These are phyloP conservation scores for Eimeria tenella DNA, from an alignment of 169 alveolate species.

Conservation along the genomic window DNA sequence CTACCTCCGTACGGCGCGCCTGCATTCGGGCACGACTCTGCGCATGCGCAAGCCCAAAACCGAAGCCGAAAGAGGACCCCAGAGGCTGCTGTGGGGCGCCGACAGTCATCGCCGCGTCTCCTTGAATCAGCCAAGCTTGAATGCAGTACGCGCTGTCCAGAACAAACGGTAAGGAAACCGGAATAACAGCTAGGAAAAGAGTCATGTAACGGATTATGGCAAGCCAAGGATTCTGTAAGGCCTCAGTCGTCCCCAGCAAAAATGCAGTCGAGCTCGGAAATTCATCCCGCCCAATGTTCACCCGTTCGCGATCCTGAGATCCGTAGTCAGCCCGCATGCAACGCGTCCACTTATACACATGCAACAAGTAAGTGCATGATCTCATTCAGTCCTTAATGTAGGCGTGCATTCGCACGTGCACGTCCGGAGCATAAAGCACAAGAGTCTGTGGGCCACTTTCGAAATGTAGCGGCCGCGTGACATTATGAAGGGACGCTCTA, in stretches of 20 bases:
- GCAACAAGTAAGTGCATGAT: too few relatives aligned
- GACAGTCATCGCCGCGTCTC: slow-evolving; percentile 12
- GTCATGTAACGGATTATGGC: slow-evolving; percentile 50
- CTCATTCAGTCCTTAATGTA: too few relatives aligned
- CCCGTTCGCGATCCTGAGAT: neutral
- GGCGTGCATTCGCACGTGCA: too few relatives aligned
- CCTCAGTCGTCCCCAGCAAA: slow-evolving; percentile 55
- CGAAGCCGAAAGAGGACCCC: neutral
- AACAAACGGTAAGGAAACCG: slow-evolving; percentile 40
- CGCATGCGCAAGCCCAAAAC: neutral
- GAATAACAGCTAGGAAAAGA: slow-evolving; percentile 42
- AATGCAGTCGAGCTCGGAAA: slow-evolving; percentile 51
- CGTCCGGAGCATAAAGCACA: too few relatives aligned
- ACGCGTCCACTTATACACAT: too few relatives aligned
- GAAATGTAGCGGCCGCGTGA: too few relatives aligned
- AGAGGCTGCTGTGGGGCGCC: slow-evolving; percentile 27
- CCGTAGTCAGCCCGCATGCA: too few relatives aligned
- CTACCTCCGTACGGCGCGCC: neutral
- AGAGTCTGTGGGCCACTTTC: too few relatives aligned
- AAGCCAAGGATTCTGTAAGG: slow-evolving; percentile 68
- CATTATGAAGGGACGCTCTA: too few relatives aligned
- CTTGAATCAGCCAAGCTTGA: slow-evolving; percentile 22
- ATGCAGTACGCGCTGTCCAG: slow-evolving; percentile 53
- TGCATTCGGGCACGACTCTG: neutral
- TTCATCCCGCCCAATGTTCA: neutral